Conservation (phyloP, 106 monocot genomes). For the Amphibolis antarctica region DNA sequence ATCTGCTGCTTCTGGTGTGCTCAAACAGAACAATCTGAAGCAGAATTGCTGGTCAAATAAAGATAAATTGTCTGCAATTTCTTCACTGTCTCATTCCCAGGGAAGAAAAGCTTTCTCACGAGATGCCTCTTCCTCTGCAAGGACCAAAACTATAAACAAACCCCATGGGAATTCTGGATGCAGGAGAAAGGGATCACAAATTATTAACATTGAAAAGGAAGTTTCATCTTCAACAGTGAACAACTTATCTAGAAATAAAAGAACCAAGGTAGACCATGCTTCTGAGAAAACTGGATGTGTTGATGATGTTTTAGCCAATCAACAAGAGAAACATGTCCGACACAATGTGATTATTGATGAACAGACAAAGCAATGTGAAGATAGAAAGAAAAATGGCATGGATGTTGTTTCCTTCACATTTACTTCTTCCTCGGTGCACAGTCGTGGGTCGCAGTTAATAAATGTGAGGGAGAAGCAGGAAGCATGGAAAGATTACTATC, state of each 20-base stretch:
- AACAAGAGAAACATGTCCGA: slow-evolving; percentile 13
- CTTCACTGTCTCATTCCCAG: slow-evolving; percentile 29
- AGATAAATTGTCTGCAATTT: slow-evolving; percentile 26
- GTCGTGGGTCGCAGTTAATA: slow-evolving; percentile 1
- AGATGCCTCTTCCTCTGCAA: slow-evolving; percentile 29
- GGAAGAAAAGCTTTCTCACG: slow-evolving; percentile 29
- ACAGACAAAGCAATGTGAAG: slow-evolving; percentile 5
- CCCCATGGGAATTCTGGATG: slow-evolving; percentile 19
- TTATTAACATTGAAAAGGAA: slow-evolving; percentile 4
- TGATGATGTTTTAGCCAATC: not conserved
- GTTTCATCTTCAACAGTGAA: slow-evolving; percentile 1
- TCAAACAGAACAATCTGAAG: slow-evolving; percentile 74
- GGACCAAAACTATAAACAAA: slow-evolving; percentile 29
- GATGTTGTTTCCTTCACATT: slow-evolving; percentile 28
- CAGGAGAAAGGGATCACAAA: slow-evolving; percentile 7
- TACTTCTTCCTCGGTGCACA: slow-evolving; percentile 10
- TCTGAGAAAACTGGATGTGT: not conserved
- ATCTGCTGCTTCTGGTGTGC: slow-evolving; percentile 27
- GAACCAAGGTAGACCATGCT: slow-evolving; percentile 1
- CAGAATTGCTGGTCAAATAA: slow-evolving; percentile 40
- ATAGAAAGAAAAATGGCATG: slow-evolving; percentile 10
- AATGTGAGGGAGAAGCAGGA: slow-evolving; percentile 16
- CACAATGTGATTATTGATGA: slow-evolving; percentile 13
- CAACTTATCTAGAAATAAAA: slow-evolving; percentile 11
- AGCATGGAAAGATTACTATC: slow-evolving; percentile 12